A percentile compares a stretch with the other conserved stretches of the same genome.
These are phyloP conservation scores for Sporothrix brunneoviolacea DNA, from an alignment of 2,329 filamentous ascomycete genomes.

Conservation along the genomic window DNA sequence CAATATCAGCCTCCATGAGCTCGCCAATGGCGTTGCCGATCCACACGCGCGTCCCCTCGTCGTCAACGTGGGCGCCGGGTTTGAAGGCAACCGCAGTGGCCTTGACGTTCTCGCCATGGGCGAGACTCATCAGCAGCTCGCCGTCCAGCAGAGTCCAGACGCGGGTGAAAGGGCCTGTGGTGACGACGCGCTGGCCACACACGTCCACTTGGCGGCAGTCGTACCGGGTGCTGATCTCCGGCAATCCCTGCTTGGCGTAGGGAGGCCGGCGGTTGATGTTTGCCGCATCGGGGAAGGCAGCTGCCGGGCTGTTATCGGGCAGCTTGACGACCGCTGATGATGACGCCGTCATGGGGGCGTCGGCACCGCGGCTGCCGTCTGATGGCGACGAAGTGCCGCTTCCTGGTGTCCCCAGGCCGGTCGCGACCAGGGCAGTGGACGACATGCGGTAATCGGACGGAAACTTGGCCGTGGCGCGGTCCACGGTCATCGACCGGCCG, in stretches of 20 bases:
- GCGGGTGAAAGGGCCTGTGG: conserved; percentile 76
- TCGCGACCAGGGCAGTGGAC: conserved; percentile 5
- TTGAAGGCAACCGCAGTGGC: conserved; percentile 80
- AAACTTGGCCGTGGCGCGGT: conserved; percentile 33
- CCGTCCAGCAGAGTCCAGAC: conserved; percentile 84
- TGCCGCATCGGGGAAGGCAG: conserved; percentile 69
- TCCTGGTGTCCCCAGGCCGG: not conserved
- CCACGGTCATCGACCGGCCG: conserved; percentile 45
- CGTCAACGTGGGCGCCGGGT: conserved; percentile 66
- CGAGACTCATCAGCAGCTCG: conserved; percentile 70
- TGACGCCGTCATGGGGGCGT: not conserved
- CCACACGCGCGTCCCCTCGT: conserved; percentile 80
- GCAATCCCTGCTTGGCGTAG: conserved; percentile 61
- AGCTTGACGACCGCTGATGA: not conserved
- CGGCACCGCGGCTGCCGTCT: not conserved
- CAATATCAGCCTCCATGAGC: conserved; percentile 79
- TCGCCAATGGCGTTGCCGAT: conserved; percentile 85
- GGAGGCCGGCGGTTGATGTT: conserved; percentile 80
- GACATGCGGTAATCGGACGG: conserved; percentile 32
- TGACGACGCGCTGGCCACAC: conserved; percentile 81
- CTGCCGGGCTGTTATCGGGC: not conserved
- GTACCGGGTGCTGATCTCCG: conserved; percentile 75
- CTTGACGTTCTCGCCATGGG: conserved; percentile 78
- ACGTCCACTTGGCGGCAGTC: conserved; percentile 82
- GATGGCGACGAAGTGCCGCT: not conserved